A percentile compares a stretch with the other conserved stretches of the same genome.
phyloP scores from a whole-genome alignment of 257 asterid species.

The Nicotiana paniculata region DNA sequence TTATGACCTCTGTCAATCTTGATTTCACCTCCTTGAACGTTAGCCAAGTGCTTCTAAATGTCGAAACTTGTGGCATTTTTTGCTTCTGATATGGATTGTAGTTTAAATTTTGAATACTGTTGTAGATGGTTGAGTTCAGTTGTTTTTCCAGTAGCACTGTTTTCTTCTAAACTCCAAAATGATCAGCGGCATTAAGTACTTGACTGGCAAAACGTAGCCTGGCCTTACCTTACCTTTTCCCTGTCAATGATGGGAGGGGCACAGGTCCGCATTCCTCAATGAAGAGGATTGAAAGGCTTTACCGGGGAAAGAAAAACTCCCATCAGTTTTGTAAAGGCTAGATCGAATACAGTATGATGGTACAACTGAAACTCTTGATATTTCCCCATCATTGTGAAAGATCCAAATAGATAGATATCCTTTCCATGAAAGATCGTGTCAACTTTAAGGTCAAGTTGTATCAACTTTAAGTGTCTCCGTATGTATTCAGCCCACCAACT shows the following conservation, averaged over 20 bases:
- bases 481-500: too few relatives aligned
- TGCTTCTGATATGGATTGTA: not conserved
- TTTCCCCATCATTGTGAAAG: too few relatives aligned
- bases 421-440: too few relatives aligned
- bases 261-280: too few relatives aligned
- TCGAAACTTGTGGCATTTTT: not conserved
- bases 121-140: not conserved
- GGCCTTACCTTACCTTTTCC: not conserved
- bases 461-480: too few relatives aligned
- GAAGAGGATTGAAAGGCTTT: too few relatives aligned
- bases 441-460: too few relatives aligned
- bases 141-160: not conserved
- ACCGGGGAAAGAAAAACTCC: too few relatives aligned
- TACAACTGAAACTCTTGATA: too few relatives aligned
- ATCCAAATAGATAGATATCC: not conserved
- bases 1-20: not conserved
- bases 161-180: not conserved
- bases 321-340: too few relatives aligned
- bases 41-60: not conserved
- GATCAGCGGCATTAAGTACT: not conserved
- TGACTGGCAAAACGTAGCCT: not conserved
- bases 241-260: too few relatives aligned
- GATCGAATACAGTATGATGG: too few relatives aligned
- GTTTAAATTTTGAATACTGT: not conserved
- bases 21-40: not conserved